Conservation (phyloP, 805 yeast genomes). For the Teunomyces stri region DNA sequence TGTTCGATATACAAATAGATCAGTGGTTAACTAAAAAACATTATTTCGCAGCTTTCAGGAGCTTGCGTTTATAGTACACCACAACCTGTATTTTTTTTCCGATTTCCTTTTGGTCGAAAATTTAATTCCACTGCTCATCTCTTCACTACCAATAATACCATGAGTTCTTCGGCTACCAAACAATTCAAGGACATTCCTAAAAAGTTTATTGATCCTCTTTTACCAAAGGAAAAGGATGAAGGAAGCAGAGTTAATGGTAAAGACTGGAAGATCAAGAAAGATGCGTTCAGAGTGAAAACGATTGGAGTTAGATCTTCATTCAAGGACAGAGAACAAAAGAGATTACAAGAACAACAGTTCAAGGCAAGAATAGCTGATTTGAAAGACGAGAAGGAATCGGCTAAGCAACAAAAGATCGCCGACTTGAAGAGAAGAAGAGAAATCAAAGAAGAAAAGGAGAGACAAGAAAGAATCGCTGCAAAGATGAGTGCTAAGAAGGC, state of each 20-base stretch:
- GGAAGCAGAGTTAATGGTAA: slow-evolving; percentile 64
- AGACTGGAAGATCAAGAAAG: slow-evolving; percentile 67
- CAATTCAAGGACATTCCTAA: slow-evolving; percentile 33
- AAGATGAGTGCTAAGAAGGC: slow-evolving; percentile 92
- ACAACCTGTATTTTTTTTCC: slow-evolving; percentile 2
- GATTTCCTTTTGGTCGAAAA: not conserved
- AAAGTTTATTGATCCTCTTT: slow-evolving; percentile 33
- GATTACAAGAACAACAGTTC: slow-evolving; percentile 60
- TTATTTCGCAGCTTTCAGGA: not conserved
- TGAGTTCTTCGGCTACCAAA: slow-evolving; percentile 31
- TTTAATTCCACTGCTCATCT: slow-evolving; percentile 4
- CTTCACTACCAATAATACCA: slow-evolving; percentile 10
- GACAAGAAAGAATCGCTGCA: slow-evolving; percentile 76
- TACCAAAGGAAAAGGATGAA: slow-evolving; percentile 35
- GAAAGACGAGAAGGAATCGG: slow-evolving; percentile 73
- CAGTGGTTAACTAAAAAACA: not conserved
- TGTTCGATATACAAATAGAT: too few species aligned
- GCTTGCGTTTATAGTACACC: too few species aligned
- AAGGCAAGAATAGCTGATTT: slow-evolving; percentile 69
- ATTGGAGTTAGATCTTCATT: slow-evolving; percentile 60
- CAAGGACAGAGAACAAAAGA: slow-evolving; percentile 65
- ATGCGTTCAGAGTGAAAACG: slow-evolving; percentile 63
- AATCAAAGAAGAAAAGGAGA: slow-evolving; percentile 82
- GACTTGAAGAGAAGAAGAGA: slow-evolving; percentile 71
- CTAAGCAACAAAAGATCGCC: slow-evolving; percentile 50